Conservation (phyloP, 495 filamentous ascomycete species). For the Neurospora terricola region DNA sequence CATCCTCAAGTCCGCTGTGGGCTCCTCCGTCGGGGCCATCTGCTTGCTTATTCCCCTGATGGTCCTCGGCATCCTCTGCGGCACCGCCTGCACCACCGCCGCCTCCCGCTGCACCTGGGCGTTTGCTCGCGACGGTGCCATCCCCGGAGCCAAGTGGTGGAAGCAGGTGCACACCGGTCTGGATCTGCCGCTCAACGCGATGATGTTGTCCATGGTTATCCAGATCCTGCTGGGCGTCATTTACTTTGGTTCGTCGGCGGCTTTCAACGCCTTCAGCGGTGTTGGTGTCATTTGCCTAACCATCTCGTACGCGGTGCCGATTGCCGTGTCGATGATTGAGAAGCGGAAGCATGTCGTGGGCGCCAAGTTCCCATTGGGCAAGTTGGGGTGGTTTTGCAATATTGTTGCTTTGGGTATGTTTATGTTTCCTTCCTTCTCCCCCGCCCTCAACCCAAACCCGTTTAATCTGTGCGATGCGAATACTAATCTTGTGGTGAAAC, state of each 20-base stretch:
- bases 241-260: slow-evolving; percentile 42
- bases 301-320: slow-evolving; percentile 48
- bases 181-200: slow-evolving; percentile 41
- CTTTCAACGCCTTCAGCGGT: slow-evolving; percentile 52
- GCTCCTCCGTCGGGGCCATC: slow-evolving; percentile 35
- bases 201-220: slow-evolving; percentile 40
- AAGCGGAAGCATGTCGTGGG: slow-evolving; percentile 39
- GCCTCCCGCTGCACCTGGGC: slow-evolving; percentile 52
- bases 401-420: slow-evolving; percentile 44
- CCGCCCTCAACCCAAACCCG: too few relatives aligned
- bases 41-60: slow-evolving; percentile 38
- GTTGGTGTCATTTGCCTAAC: slow-evolving; percentile 53
- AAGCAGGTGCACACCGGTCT: slow-evolving; percentile 33
- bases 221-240: slow-evolving; percentile 38
- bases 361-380: slow-evolving; percentile 45
- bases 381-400: slow-evolving; percentile 48
- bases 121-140: slow-evolving; percentile 47
- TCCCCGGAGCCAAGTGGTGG: slow-evolving; percentile 47
- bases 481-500: too few relatives aligned
- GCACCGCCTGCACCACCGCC: slow-evolving; percentile 51
- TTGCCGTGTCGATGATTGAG: slow-evolving; percentile 43
- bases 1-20: slow-evolving; percentile 37
- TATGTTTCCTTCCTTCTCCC: neutral
- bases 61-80: slow-evolving; percentile 46
- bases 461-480: too few relatives aligned